These are phyloP conservation scores for Heimioporus retisporus DNA, from an alignment of 1,284 basidiomycete species.

Conservation along the genomic window DNA sequence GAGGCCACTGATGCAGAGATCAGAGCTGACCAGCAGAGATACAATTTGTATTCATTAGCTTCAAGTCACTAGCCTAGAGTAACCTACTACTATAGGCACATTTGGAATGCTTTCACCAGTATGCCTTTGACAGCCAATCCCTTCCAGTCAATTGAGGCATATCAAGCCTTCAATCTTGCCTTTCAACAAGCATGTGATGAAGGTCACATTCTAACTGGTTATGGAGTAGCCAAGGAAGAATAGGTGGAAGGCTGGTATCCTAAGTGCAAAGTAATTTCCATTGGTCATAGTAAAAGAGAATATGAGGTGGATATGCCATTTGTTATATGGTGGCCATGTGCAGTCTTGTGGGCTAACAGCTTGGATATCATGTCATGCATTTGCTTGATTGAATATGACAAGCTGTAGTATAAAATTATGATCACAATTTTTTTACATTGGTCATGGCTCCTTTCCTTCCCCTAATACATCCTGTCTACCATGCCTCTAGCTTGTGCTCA, in stretches of 20 bases:
- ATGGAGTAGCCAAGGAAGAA: conserved; percentile 16
- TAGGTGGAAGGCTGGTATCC: conserved; percentile 13
- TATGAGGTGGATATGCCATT: conserved; percentile 1
- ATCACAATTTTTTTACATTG: no score
- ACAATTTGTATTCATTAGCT: no score
- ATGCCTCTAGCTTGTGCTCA: no score
- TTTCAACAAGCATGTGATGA: conserved; percentile 1
- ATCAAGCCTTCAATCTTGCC: conserved; percentile 6
- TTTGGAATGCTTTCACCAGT: conserved; percentile 2
- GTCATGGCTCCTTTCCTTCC: no score
- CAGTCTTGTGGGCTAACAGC: conserved; percentile 12
- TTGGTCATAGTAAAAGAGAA: not conserved
- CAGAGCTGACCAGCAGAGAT: conserved; percentile 2
- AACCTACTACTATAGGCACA: not conserved
- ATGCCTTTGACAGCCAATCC: not conserved
- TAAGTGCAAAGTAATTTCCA: conserved; percentile 10
- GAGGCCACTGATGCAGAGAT: not conserved
- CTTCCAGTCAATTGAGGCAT: not conserved
- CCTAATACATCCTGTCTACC: no score
- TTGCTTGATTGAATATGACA: conserved; percentile 11
- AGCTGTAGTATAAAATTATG: conserved; percentile 4
- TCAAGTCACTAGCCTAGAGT: no score
- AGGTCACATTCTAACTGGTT: conserved; percentile 11
- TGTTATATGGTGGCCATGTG: conserved; percentile 17
- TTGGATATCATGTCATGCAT: conserved; percentile 17